A percentile compares a stretch with the other conserved stretches of the same genome.
phyloP scores from a whole-genome alignment of 2,329 filamentous ascomycete species.

The Teratosphaeria epicoccoides region DNA sequence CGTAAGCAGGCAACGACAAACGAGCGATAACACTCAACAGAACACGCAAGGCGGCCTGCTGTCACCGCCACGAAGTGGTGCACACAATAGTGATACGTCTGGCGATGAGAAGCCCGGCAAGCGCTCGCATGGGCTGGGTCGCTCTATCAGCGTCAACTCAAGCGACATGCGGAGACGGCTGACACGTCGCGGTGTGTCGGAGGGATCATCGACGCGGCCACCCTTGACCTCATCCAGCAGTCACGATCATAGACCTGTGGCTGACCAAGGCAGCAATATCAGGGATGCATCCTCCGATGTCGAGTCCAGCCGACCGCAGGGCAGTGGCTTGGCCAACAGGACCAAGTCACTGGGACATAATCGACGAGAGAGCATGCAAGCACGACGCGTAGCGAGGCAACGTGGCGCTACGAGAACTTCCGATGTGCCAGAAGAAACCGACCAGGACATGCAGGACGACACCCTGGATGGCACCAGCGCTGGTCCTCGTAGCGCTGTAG shows the following conservation, averaged over 20 bases:
- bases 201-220: constrained; percentile 36
- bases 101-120: constrained; percentile 9
- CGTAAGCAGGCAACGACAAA: constrained; percentile 47
- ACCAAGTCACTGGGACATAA: constrained; percentile 85
- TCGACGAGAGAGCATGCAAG: constrained; percentile 83
- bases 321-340: constrained; percentile 55
- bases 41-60: constrained; percentile 49
- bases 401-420: constrained; percentile 45
- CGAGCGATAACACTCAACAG: constrained; percentile 24
- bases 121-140: constrained; percentile 54
- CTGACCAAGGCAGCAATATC: constrained; percentile 24
- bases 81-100: constrained; percentile 40
- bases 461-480: constrained; percentile 38
- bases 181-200: constrained; percentile 44
- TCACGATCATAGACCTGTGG: constrained; percentile 24
- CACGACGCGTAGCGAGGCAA: constrained; percentile 46
- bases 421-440: constrained; percentile 84
- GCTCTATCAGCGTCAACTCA: constrained; percentile 86
- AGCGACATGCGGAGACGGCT: constrained; percentile 65
- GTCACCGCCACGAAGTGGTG: constrained; percentile 49
- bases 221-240: constrained; percentile 17
- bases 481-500: constrained; percentile 51
- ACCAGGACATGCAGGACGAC: constrained; percentile 58
- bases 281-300: constrained; percentile 41
- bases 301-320: constrained; percentile 28